These are phyloP conservation scores for Neostapfia colusana DNA, from an alignment of 176 grass and related monocot genomes.

Conservation along the genomic window DNA sequence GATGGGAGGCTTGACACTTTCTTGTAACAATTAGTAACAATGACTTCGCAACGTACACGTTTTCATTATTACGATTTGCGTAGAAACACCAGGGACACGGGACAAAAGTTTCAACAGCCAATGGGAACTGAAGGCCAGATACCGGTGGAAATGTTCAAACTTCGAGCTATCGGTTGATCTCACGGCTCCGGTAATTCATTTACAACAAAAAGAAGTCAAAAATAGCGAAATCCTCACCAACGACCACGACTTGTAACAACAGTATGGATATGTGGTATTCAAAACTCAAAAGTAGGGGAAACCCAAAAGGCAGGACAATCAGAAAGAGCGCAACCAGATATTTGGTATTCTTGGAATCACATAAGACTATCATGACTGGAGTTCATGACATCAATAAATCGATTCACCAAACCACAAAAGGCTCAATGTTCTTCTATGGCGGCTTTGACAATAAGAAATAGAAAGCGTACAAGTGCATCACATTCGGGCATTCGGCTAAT, in stretches of 20 bases:
- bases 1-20: neutral
- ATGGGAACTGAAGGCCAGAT: slow-evolving; percentile 15
- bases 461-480: slow-evolving; percentile 14
- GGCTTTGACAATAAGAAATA: slow-evolving; percentile 10
- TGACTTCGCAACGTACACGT: neutral
- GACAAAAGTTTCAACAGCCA: slow-evolving; percentile 16
- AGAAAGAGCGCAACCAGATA: neutral
- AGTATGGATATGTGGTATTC: neutral
- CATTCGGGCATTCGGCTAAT: neutral
- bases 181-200: slow-evolving; percentile 4
- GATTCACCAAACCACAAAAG: slow-evolving; percentile 3
- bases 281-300: neutral
- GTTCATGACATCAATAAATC: slow-evolving; percentile 3
- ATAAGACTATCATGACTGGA: neutral
- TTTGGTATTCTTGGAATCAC: neutral
- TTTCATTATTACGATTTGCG: neutral
- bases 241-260: slow-evolving; percentile 1
- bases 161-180: neutral
- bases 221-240: slow-evolving; percentile 12
- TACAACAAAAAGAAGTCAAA: slow-evolving; percentile 5
- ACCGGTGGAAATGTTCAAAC: slow-evolving; percentile 20
- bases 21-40: neutral
- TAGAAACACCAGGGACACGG: neutral
- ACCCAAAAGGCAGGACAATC: neutral
- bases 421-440: neutral